A percentile compares a stretch with the other conserved stretches of the same genome.
phyloP scores from a whole-genome alignment of 192 early-diverging fungal genomes.

The Chytriomyces sp. region DNA sequence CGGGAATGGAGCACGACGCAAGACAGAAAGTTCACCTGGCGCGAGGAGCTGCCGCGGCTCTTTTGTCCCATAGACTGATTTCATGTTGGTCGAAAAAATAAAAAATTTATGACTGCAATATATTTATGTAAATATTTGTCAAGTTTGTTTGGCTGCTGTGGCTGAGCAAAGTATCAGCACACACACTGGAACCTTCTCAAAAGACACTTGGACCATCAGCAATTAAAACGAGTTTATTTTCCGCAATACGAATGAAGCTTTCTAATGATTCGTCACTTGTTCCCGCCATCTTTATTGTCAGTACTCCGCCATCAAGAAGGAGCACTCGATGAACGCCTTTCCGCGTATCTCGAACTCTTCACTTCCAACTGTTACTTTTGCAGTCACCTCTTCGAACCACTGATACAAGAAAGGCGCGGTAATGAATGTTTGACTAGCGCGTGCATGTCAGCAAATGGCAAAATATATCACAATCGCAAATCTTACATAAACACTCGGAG shows the following conservation, averaged over 20 bases:
- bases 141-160: too few species aligned
- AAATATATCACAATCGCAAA: not conserved
- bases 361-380: constrained; percentile 78
- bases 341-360: constrained; percentile 67
- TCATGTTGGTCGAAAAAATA: too few species aligned
- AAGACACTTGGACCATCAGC: too few species aligned
- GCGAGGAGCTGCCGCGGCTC: too few species aligned
- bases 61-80: too few species aligned
- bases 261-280: too few species aligned
- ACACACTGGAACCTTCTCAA: too few species aligned
- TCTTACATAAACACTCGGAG: constrained; percentile 78
- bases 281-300: not conserved
- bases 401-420: constrained; percentile 94
- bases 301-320: constrained; percentile 57
- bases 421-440: constrained; percentile 75
- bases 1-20: not conserved
- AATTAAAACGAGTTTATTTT: too few species aligned
- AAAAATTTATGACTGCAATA: too few species aligned
- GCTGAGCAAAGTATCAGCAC: too few species aligned
- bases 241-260: too few species aligned
- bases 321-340: constrained; percentile 81
- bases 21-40: constrained; percentile 8
- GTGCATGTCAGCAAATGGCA: not conserved
- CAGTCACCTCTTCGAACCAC: constrained; percentile 80
- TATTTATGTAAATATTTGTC: too few species aligned